Evolutionary conservation across 805 yeast genomes (phyloP).

Genomic region (Peterozyma toletana): DNA sequence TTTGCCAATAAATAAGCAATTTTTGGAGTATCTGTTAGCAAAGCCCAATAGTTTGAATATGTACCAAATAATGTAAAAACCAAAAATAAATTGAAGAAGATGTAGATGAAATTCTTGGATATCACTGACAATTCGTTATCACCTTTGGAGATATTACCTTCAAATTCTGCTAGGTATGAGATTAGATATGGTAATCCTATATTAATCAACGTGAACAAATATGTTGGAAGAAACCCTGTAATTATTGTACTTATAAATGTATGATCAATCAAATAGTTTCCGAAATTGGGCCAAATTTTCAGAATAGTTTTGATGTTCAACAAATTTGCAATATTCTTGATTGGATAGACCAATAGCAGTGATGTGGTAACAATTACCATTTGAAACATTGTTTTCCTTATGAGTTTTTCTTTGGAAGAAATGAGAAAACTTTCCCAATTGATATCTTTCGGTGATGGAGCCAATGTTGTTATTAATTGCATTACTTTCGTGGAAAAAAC

Average conservation of each 20-base stretch:
- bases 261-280: conserved; percentile 41
- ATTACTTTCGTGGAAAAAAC: conserved; percentile 86
- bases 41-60: conserved; percentile 49
- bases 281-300: conserved; percentile 53
- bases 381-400: conserved; percentile 24
- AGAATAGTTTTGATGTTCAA: conserved; percentile 48
- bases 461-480: conserved; percentile 71
- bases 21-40: conserved; percentile 50
- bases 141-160: conserved; percentile 49
- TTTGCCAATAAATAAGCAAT: conserved; percentile 49
- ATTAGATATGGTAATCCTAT: conserved; percentile 49
- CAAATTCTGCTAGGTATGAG: conserved; percentile 38
- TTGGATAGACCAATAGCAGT: conserved; percentile 45
- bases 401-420: conserved; percentile 28
- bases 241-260: conserved; percentile 47
- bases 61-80: conserved; percentile 60
- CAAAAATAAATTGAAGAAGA: conserved; percentile 53
- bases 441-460: conserved; percentile 95
- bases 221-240: conserved; percentile 57
- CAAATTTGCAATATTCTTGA: conserved; percentile 49
- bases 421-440: conserved; percentile 62
- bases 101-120: conserved; percentile 51
- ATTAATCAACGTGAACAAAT: conserved; percentile 48
- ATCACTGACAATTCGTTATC: conserved; percentile 52
- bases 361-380: conserved; percentile 38